A percentile compares a stretch with the other conserved stretches of the same genome.
These are phyloP conservation scores for Colletotrichum noveboracense DNA, from an alignment of 2,329 filamentous ascomycete species.

Conservation along the genomic window DNA sequence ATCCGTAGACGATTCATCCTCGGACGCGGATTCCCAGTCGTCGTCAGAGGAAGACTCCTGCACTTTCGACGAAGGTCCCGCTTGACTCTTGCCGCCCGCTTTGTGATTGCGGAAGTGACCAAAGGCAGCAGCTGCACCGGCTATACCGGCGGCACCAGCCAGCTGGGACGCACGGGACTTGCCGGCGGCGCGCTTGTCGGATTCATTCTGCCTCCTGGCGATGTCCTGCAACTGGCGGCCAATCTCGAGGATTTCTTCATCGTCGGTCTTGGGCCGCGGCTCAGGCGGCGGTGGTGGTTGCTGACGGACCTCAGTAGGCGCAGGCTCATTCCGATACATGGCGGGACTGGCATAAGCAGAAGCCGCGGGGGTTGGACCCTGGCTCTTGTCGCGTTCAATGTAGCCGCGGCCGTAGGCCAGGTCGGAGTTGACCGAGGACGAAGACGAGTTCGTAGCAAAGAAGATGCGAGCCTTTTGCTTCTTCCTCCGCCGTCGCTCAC, in stretches of 20 bases:
- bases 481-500: conserved; percentile 40
- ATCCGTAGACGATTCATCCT: conserved; percentile 43
- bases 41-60: conserved; percentile 42
- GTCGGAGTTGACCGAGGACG: conserved; percentile 71
- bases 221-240: conserved; percentile 60
- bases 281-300: conserved; percentile 26
- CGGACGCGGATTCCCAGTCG: conserved; percentile 63
- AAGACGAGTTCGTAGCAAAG: conserved; percentile 67
- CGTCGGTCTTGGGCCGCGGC: conserved; percentile 49
- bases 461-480: conserved; percentile 60
- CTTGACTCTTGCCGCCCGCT: conserved; percentile 38
- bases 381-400: conserved; percentile 45
- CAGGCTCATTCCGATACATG: conserved; percentile 7
- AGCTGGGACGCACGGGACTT: conserved; percentile 41
- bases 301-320: conserved; percentile 14
- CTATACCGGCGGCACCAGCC: conserved; percentile 35
- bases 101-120: conserved; percentile 46
- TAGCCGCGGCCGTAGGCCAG: conserved; percentile 71
- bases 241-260: conserved; percentile 59
- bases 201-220: conserved; percentile 54
- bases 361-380: conserved; percentile 32
- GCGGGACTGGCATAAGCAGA: conserved; percentile 8
- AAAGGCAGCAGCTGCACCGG: conserved; percentile 38
- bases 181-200: conserved; percentile 51
- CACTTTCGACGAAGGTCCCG: conserved; percentile 45